Evolutionary conservation across 805 yeast genomes (phyloP), one percentile per base, ranked within the genome.

Genomic region (Metschnikowia cubensis): DNA sequence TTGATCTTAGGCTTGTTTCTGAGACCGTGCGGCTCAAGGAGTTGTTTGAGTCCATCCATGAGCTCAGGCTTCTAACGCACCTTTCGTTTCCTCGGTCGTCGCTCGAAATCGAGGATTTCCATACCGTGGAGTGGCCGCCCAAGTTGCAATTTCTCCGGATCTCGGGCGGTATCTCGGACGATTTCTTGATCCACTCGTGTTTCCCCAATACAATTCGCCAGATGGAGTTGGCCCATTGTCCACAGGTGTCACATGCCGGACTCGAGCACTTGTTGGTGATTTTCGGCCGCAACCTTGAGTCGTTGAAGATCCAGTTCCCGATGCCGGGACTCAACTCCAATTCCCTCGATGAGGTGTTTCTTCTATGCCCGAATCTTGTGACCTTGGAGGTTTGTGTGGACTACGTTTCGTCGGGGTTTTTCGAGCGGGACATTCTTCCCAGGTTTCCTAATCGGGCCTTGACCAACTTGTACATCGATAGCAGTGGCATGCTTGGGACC

Each of bases 41-140:
- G 61, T 70, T 94, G 15, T 90, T 94, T 66, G 74, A 74, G 32
- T 85, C 96, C 1, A 87, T 94, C 36, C 73, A 78, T 45, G 79
- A 77, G 42, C 76, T 87, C 25, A 75, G 79, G 38, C 61, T 78
- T 14, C 71, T 94, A 49, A 88, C 89, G 33, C 86, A 84, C 49
- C 70, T 94, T 41, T 83, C 91, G 17, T 91, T 92, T 58, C 98
- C 99, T 1, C 73, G 98, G 55, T 85, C 96, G 1, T 89, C 97
- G 0, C 80, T 91, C 8, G 75, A 71, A 47, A 86, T 96, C 63
- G 76, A 79, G 49, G 80, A 81, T 33, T 77, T 76, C 51, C 77
- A 76, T 38, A 67, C 74, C 42, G 69, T 76, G 29, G 50, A 49
- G 15, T 92, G 99, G 99, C 98, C 99, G 1, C 80, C 83, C 7